Percentiles rank a stretch among this genome's conserved stretches.
phyloP scores from a whole-genome alignment of 2,329 filamentous ascomycete species.

The Fusarium sterilihyphosum region DNA sequence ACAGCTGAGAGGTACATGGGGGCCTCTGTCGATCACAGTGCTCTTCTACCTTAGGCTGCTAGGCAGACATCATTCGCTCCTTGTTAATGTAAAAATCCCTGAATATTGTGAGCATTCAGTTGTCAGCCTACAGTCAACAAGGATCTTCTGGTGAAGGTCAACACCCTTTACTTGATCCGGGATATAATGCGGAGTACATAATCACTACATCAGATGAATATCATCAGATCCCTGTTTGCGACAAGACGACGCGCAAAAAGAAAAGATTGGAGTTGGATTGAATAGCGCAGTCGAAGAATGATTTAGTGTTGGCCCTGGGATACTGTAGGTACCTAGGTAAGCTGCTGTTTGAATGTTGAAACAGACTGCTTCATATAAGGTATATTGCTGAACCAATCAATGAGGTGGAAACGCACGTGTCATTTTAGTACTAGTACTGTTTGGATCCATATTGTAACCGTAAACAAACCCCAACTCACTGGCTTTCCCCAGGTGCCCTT shows the following conservation, averaged over 20 bases:
- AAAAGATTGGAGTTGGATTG: neutral
- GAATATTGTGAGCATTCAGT: neutral
- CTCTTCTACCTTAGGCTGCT: neutral
- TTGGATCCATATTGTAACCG: neutral
- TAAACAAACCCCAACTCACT: neutral
- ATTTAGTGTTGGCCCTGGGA: neutral
- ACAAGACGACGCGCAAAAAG: neutral
- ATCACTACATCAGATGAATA: neutral
- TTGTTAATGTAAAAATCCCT: neutral
- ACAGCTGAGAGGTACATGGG: neutral
- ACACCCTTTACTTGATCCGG: neutral
- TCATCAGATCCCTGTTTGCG: neutral
- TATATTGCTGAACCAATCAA: neutral
- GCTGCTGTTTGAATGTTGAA: neutral
- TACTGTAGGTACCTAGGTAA: neutral
- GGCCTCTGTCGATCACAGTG: neutral
- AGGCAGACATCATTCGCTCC: neutral
- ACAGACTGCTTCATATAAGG: neutral
- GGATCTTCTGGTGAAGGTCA: neutral
- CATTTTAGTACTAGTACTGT: neutral
- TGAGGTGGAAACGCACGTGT: neutral
- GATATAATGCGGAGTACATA: neutral
- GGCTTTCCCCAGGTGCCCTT: neutral
- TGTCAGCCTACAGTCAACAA: neutral
- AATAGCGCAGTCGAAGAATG: neutral